These are phyloP conservation scores for Candida boleticola DNA, from an alignment of 805 yeast genomes.

Conservation along the genomic window DNA sequence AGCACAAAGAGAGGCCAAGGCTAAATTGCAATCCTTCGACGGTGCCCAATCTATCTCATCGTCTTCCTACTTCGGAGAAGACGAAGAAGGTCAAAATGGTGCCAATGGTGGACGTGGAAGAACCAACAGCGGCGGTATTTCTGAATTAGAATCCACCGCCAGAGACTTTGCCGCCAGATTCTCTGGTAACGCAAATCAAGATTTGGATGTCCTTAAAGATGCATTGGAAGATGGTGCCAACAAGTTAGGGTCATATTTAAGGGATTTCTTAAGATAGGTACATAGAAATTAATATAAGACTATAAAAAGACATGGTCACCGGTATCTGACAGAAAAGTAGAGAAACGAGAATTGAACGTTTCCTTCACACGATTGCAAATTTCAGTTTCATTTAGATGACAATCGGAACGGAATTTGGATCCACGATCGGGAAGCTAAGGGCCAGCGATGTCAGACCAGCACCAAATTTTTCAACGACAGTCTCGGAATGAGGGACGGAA, in stretches of 20 bases:
- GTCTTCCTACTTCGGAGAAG: constrained; percentile 88
- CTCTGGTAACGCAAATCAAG: constrained; percentile 80
- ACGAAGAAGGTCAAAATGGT: constrained; percentile 42
- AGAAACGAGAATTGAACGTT: too few species aligned
- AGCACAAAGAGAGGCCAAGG: constrained; percentile 74
- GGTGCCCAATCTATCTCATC: constrained; percentile 93
- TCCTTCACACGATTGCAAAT: too few species aligned
- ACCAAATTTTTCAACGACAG: too few species aligned
- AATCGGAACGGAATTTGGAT: too few species aligned
- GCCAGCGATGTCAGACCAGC: too few species aligned
- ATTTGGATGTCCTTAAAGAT: constrained; percentile 82
- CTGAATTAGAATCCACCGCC: constrained; percentile 56
- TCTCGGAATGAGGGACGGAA: too few species aligned
- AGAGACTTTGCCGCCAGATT: constrained; percentile 67
- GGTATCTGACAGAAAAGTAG: too few species aligned
- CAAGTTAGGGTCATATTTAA: constrained; percentile 77
- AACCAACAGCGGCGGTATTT: constrained; percentile 19
- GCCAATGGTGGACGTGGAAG: constrained; percentile 23
- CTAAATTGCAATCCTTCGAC: constrained; percentile 76
- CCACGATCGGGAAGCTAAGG: too few species aligned
- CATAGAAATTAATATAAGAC: too few species aligned
- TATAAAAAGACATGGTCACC: constrained; percentile 23
- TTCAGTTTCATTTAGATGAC: too few species aligned
- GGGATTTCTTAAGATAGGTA: constrained; percentile 74
- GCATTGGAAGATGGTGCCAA: constrained; percentile 93